Conservation (phyloP, 2,329 filamentous ascomycete genomes). For the Neofusicoccum ribis region DNA sequence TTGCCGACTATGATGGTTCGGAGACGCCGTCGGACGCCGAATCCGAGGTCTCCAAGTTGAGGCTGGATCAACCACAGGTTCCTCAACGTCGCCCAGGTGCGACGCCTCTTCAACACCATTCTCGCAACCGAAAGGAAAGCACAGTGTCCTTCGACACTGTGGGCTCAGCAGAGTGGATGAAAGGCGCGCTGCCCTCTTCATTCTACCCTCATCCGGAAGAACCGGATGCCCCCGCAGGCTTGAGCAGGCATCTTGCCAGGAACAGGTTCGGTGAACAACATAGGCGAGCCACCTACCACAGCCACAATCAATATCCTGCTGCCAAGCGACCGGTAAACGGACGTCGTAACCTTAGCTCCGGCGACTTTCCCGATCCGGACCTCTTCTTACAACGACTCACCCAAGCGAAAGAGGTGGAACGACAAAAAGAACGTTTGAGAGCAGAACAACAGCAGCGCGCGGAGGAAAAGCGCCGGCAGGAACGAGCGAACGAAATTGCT, state of each 20-base stretch:
- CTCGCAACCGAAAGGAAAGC: not conserved
- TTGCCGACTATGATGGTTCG: not conserved
- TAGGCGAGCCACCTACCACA: not conserved
- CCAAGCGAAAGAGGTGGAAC: not conserved
- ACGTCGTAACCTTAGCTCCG: not conserved
- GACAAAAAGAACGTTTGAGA: not conserved
- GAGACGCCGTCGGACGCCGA: constrained; percentile 4
- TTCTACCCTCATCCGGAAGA: constrained; percentile 1
- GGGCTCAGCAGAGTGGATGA: constrained; percentile 7
- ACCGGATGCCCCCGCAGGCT: not conserved
- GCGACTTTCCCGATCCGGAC: not conserved
- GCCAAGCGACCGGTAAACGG: not conserved
- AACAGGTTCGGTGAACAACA: not conserved
- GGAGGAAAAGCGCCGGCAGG: not conserved
- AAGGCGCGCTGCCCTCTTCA: not conserved
- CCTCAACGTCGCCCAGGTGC: not conserved
- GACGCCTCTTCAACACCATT: not conserved
- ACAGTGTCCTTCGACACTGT: not conserved
- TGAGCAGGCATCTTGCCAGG: not conserved
- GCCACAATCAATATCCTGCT: not conserved
- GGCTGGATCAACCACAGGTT: not conserved
- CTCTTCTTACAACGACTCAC: not conserved
- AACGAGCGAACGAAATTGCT: constrained; percentile 2
- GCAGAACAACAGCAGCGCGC: not conserved
- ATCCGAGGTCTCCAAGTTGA: not conserved